These are phyloP conservation scores for Parathielavia hyrcaniae DNA, from an alignment of 495 filamentous ascomycete species.

Conservation along the genomic window DNA sequence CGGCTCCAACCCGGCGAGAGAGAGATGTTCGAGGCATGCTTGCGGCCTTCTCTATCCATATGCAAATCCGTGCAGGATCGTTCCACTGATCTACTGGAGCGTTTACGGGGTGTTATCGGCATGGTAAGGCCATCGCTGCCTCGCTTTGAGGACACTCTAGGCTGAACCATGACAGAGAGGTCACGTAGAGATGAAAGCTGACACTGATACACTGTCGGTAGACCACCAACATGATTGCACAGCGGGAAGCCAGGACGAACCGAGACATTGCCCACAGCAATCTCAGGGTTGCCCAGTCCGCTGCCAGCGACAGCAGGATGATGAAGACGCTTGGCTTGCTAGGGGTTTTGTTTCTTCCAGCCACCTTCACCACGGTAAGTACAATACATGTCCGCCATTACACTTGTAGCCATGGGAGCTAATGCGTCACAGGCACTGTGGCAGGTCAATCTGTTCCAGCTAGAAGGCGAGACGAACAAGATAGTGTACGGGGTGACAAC, in stretches of 20 bases:
- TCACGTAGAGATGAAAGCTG: neutral
- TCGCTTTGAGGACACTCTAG: neutral
- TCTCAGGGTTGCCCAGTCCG: slow-evolving; percentile 1
- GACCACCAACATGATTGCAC: neutral
- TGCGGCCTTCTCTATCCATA: neutral
- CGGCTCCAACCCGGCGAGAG: neutral
- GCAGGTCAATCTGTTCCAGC: neutral
- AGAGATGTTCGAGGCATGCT: neutral
- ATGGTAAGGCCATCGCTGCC: neutral
- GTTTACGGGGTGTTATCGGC: neutral
- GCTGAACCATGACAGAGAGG: neutral
- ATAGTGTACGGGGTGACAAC: neutral
- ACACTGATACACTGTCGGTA: neutral
- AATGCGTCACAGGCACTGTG: neutral
- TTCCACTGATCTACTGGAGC: neutral
- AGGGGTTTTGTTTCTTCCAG: neutral
- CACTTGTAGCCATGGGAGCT: neutral
- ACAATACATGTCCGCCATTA: neutral
- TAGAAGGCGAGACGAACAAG: neutral
- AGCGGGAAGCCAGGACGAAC: neutral
- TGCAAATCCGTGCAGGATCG: neutral
- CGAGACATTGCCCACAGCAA: neutral
- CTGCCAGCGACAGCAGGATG: neutral
- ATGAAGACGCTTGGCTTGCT: slow-evolving; percentile 4
- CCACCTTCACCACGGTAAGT: neutral